phyloP scores from a whole-genome alignment of 495 filamentous ascomycete genomes.

The Xanthoparmelia taractica region DNA sequence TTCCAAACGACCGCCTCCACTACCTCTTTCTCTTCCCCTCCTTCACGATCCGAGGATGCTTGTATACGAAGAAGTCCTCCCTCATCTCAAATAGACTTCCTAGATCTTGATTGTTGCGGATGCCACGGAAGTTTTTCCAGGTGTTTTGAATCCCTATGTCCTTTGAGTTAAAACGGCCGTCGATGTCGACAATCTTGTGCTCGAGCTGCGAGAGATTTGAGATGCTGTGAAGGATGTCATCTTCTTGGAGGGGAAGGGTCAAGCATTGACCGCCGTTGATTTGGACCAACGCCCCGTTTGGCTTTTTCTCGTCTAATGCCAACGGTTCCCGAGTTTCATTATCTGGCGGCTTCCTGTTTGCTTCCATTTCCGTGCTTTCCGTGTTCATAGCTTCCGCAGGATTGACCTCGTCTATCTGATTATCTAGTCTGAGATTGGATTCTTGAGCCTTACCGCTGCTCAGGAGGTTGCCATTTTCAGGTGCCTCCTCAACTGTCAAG shows the following conservation, averaged over 20 bases:
- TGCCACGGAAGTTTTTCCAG: constrained; percentile 46
- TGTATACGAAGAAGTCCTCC: constrained; percentile 30
- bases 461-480: neutral
- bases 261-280: neutral
- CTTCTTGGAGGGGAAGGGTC: neutral
- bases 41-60: constrained; percentile 18
- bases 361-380: neutral
- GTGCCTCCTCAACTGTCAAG: neutral
- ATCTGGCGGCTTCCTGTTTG: neutral
- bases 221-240: constrained; percentile 33
- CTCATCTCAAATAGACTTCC: constrained; percentile 49
- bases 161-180: constrained; percentile 32
- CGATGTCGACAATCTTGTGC: constrained; percentile 37
- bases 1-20: neutral
- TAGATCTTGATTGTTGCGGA: constrained; percentile 49
- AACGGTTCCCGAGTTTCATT: neutral
- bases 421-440: neutral
- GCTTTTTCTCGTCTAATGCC: neutral
- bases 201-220: constrained; percentile 26
- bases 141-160: constrained; percentile 35
- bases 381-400: no score
- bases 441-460: neutral
- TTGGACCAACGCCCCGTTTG: neutral
- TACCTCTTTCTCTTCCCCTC: constrained; percentile 9
- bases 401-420: neutral